phyloP scores from a whole-genome alignment of 2,329 filamentous ascomycete genomes.

The Diaporthe amygdali region DNA sequence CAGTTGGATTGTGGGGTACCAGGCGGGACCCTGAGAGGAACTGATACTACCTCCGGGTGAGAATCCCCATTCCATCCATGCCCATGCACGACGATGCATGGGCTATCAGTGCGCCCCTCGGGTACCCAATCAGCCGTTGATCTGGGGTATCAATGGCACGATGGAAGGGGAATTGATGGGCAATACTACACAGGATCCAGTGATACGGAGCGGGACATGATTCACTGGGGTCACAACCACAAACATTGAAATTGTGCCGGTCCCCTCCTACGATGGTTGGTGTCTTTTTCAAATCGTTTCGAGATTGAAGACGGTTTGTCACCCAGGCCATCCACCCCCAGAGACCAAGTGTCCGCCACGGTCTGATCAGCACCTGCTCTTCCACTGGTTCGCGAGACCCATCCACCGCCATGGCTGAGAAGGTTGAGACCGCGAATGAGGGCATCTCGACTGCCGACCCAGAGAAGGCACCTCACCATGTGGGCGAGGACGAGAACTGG shows the following conservation, averaged over 20 bases:
- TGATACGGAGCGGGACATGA: constrained; percentile 18
- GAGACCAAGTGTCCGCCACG: no score
- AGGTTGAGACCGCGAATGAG: constrained; percentile 6
- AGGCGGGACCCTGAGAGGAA: not conserved
- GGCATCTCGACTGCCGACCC: constrained; percentile 28
- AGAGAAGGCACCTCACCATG: constrained; percentile 33
- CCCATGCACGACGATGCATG: constrained; percentile 10
- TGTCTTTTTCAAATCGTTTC: not conserved
- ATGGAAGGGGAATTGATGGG: constrained; percentile 1
- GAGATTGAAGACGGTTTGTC: no score
- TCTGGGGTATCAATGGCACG: not conserved
- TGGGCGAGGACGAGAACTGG: constrained; percentile 27
- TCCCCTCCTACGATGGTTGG: not conserved
- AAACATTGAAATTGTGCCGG: not conserved
- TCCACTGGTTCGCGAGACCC: not conserved
- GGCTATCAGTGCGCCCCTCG: not conserved
- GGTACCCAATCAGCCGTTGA: constrained; percentile 5
- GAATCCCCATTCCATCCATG: not conserved
- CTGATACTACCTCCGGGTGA: not conserved
- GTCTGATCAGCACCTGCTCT: not conserved
- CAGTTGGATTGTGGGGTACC: constrained; percentile 9
- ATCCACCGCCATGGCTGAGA: constrained; percentile 7
- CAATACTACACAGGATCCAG: not conserved
- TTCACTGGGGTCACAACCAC: not conserved
- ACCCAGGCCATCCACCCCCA: not conserved